A percentile compares a stretch with the other conserved stretches of the same genome.
Conservation (phyloP, 2,329 filamentous ascomycete genomes). For the Mollisiaceae sp. region DNA sequence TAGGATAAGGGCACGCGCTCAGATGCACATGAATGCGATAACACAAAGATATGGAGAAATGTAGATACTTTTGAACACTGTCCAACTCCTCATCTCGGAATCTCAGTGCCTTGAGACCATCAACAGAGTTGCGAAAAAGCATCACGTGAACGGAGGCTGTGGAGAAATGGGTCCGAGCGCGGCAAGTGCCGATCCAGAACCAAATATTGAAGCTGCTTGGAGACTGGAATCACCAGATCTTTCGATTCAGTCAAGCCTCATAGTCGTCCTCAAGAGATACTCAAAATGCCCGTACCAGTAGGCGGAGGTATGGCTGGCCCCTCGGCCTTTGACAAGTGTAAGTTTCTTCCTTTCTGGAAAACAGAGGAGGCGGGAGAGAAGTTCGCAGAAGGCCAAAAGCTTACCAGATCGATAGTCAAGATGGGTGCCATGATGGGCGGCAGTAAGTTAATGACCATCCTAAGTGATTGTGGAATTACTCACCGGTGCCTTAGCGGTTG, state of each 20-base stretch:
- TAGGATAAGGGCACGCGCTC: conserved; percentile 35
- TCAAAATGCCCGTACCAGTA: conserved; percentile 52
- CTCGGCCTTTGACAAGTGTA: conserved; percentile 75
- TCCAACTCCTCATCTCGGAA: not conserved
- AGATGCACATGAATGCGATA: conserved; percentile 20
- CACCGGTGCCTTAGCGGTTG: conserved; percentile 71
- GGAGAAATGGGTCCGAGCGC: conserved; percentile 11
- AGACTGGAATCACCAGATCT: conserved; percentile 1
- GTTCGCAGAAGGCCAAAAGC: conserved; percentile 38
- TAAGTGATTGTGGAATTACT: conserved; percentile 12
- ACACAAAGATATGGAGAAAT: not conserved
- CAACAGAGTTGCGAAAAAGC: not conserved
- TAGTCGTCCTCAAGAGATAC: conserved; percentile 1
- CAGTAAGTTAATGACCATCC: conserved; percentile 65
- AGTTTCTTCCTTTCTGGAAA: conserved; percentile 34
- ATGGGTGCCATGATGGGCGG: conserved; percentile 99
- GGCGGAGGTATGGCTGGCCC: conserved; percentile 59
- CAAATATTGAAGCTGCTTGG: conserved; percentile 12
- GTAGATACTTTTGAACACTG: not conserved
- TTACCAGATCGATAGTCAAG: conserved; percentile 68
- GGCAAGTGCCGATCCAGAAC: conserved; percentile 3
- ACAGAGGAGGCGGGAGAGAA: conserved; percentile 21
- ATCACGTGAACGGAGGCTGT: conserved; percentile 17
- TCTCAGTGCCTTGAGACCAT: not conserved
- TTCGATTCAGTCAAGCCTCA: not conserved